Percentiles rank a stretch among this genome's conserved stretches.
Evolutionary conservation across 352 stramenopile genomes (phyloP).

Genomic region (Pythium scleroteichum): DNA sequence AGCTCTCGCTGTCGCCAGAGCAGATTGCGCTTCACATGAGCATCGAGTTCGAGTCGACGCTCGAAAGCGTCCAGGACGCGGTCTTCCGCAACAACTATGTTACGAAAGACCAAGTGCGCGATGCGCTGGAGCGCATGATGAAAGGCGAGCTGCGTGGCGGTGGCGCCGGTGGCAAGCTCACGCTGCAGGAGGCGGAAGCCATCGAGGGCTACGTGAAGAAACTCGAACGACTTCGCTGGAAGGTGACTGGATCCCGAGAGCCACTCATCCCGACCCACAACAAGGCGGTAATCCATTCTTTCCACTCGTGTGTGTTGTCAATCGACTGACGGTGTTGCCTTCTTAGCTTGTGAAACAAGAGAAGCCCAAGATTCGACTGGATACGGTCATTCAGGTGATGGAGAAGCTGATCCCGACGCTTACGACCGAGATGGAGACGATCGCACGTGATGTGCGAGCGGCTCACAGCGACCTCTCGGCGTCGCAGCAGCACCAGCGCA

Average conservation of each 20-base stretch:
- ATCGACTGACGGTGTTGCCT: not conserved
- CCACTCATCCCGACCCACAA: slow-evolving; percentile 60
- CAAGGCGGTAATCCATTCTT: slow-evolving; percentile 27
- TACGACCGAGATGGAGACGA: slow-evolving; percentile 74
- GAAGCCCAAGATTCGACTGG: slow-evolving; percentile 62
- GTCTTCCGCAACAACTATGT: slow-evolving; percentile 87
- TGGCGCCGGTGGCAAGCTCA: slow-evolving; percentile 54
- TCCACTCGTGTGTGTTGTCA: too few species aligned
- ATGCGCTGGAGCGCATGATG: slow-evolving; percentile 65
- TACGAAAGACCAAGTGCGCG: slow-evolving; percentile 73
- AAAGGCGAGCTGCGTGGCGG: slow-evolving; percentile 54
- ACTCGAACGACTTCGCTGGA: slow-evolving; percentile 74
- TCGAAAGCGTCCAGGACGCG: slow-evolving; percentile 80
- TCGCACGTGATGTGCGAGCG: slow-evolving; percentile 39
- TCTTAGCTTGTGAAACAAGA: slow-evolving; percentile 51
- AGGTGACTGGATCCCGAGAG: slow-evolving; percentile 76
- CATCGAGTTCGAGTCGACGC: slow-evolving; percentile 75
- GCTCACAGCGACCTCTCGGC: slow-evolving; percentile 32
- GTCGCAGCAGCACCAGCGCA: slow-evolving; percentile 46
- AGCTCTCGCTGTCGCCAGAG: slow-evolving; percentile 54
- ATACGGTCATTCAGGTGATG: slow-evolving; percentile 64
- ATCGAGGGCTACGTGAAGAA: slow-evolving; percentile 74
- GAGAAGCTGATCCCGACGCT: slow-evolving; percentile 69
- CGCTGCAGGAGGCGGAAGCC: slow-evolving; percentile 58
- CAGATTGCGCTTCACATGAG: slow-evolving; percentile 83